phyloP scores from a whole-genome alignment of 208 protist genomes.

The Leishmania braziliensis region DNA sequence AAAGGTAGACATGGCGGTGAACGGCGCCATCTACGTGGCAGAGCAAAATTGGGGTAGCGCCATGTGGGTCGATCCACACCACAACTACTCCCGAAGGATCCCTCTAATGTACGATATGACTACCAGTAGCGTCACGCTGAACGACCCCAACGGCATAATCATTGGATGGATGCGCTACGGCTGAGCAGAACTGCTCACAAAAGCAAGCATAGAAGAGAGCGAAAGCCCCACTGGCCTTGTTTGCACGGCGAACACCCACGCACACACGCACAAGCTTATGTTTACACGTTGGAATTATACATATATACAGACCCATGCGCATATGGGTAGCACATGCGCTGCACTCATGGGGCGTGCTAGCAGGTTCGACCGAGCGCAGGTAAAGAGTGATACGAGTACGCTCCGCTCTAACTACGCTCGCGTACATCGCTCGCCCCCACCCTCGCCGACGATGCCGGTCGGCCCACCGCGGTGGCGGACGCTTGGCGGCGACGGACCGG shows the following conservation, averaged over 20 bases:
- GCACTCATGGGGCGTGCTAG: no score
- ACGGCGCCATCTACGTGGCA: slow-evolving; percentile 47
- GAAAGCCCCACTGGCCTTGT: neutral
- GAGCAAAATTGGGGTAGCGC: slow-evolving; percentile 87
- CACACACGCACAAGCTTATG: neutral
- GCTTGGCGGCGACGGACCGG: no score
- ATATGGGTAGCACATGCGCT: neutral
- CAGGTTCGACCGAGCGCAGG: no score
- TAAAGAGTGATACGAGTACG: no score
- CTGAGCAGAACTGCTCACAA: neutral
- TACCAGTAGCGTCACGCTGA: slow-evolving; percentile 8
- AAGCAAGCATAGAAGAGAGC: neutral
- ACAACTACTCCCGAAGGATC: slow-evolving; percentile 60
- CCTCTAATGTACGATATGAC: slow-evolving; percentile 10
- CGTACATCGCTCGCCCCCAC: no score
- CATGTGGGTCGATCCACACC: slow-evolving; percentile 51
- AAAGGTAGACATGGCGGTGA: slow-evolving; percentile 26
- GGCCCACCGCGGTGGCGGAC: neutral
- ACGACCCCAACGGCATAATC: slow-evolving; percentile 25
- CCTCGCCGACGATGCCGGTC: no score
- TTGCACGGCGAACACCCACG: neutral
- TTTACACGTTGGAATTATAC: neutral
- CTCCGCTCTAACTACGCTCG: no score
- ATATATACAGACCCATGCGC: neutral
- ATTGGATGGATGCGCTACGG: slow-evolving; percentile 49